A percentile compares a stretch with the other conserved stretches of the same genome.
Conservation (phyloP, 2,329 filamentous ascomycete genomes). For the Sclerotinia glacialis region DNA sequence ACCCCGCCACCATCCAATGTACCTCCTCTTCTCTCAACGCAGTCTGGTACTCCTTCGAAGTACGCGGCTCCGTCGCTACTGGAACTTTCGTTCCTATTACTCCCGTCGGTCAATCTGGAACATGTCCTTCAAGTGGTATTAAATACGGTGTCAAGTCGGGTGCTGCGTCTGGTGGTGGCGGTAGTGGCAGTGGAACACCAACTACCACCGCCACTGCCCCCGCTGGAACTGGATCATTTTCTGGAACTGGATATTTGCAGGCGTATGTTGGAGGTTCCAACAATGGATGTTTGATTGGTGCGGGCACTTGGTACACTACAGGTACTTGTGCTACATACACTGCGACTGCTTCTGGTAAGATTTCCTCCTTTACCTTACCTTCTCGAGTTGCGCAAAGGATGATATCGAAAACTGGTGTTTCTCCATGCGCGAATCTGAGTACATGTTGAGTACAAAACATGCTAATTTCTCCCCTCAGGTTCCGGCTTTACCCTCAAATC, state of each 20-base stretch:
- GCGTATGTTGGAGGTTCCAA: constrained; percentile 49
- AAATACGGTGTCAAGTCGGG: constrained; percentile 48
- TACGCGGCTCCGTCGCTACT: constrained; percentile 51
- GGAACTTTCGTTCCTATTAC: constrained; percentile 46
- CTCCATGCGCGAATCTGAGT: neutral
- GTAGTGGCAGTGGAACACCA: constrained; percentile 43
- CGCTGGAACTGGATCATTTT: constrained; percentile 41
- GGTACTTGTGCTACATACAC: constrained; percentile 67
- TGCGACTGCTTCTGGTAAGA: constrained; percentile 51
- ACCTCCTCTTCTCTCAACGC: constrained; percentile 47
- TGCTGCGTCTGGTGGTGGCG: constrained; percentile 25
- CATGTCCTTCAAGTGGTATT: constrained; percentile 61
- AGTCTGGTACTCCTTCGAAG: constrained; percentile 54
- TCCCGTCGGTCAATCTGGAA: constrained; percentile 25
- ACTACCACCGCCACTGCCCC: constrained; percentile 28
- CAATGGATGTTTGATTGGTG: constrained; percentile 65
- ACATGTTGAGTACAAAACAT: neutral
- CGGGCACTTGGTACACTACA: constrained; percentile 64
- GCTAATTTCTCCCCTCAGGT: constrained; percentile 24
- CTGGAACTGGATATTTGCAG: constrained; percentile 59
- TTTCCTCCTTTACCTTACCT: neutral
- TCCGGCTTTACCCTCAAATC: constrained; percentile 49
- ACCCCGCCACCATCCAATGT: constrained; percentile 47
- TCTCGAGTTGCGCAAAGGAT: neutral
- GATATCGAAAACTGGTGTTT: too few species aligned